A percentile compares a stretch with the other conserved stretches of the same genome.
Conservation (phyloP, 495 filamentous ascomycete genomes). For the Sordaria brevicollis region DNA sequence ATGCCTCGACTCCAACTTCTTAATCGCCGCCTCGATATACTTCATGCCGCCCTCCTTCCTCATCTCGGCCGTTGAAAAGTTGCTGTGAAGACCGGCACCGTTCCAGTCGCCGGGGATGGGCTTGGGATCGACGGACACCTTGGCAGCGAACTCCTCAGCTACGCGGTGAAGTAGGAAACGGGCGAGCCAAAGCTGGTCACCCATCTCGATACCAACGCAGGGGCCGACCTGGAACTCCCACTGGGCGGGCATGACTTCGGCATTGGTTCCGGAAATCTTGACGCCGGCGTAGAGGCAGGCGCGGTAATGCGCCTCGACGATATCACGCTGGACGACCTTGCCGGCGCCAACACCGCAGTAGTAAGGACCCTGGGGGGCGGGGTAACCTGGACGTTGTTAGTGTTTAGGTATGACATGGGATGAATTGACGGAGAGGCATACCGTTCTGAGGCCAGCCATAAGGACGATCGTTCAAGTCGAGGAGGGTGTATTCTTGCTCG, state of each 20-base stretch:
- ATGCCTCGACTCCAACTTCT: conserved; percentile 62
- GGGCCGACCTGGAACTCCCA: conserved; percentile 98
- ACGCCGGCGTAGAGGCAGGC: conserved; percentile 81
- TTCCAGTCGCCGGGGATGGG: conserved; percentile 96
- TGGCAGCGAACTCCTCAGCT: conserved; percentile 85
- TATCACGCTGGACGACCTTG: conserved; percentile 90
- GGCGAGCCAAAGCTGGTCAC: conserved; percentile 90
- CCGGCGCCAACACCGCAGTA: conserved; percentile 94
- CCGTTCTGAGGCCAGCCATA: conserved; percentile 68
- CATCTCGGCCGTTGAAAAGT: conserved; percentile 74
- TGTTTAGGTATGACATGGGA: not conserved
- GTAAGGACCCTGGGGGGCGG: conserved; percentile 83
- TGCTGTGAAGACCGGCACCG: conserved; percentile 84
- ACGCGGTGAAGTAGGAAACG: conserved; percentile 89
- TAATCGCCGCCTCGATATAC: conserved; percentile 54
- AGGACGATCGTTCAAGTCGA: conserved; percentile 70
- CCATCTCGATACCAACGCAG: conserved; percentile 77
- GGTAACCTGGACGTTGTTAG: conserved; percentile 62
- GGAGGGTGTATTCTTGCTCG: conserved; percentile 62
- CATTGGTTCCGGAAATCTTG: conserved; percentile 91
- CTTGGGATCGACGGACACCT: conserved; percentile 89
- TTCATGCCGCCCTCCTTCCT: conserved; percentile 84
- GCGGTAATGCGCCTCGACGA: conserved; percentile 94
- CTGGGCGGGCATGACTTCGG: conserved; percentile 79
- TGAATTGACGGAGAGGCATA: not conserved